These are phyloP conservation scores for Sarocladiaceae sp. DNA, from an alignment of 2,329 filamentous ascomycete species.

Conservation along the genomic window DNA sequence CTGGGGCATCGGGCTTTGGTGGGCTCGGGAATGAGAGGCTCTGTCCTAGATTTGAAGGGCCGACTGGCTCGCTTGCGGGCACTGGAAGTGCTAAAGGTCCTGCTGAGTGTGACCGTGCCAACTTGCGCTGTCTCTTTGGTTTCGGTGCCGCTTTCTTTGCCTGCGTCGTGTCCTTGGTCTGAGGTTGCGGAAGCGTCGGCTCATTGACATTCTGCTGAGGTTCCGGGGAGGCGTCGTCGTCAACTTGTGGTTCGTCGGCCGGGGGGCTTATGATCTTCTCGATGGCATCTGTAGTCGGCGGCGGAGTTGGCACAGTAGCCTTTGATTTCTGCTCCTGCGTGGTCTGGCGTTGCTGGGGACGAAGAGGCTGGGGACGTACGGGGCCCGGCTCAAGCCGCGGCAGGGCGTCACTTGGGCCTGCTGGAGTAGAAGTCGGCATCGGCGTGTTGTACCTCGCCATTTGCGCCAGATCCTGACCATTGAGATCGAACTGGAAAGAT, in stretches of 20 bases:
- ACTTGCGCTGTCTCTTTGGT: slow-evolving; percentile 19
- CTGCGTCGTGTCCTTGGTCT: background rate
- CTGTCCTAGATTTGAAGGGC: slow-evolving; percentile 30
- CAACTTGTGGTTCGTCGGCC: background rate
- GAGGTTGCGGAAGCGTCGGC: background rate
- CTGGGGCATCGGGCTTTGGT: slow-evolving; percentile 1
- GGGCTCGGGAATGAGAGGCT: slow-evolving; percentile 1
- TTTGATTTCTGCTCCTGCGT: background rate
- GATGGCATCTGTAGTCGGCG: slow-evolving; percentile 32
- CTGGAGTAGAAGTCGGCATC: slow-evolving; percentile 16
- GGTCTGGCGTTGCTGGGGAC: background rate
- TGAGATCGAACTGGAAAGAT: slow-evolving; percentile 34
- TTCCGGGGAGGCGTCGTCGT: background rate
- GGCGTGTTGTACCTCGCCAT: slow-evolving; percentile 30
- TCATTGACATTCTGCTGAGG: background rate
- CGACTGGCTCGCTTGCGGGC: slow-evolving; percentile 46
- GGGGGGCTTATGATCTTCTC: slow-evolving; percentile 28
- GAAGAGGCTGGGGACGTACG: slow-evolving; percentile 17
- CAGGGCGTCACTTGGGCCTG: slow-evolving; percentile 11
- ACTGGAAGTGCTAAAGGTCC: slow-evolving; percentile 32
- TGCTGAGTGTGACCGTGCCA: slow-evolving; percentile 32
- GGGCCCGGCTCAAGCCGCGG: slow-evolving; percentile 16
- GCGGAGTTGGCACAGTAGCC: slow-evolving; percentile 27
- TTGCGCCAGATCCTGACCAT: slow-evolving; percentile 30
- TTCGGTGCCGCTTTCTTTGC: slow-evolving; percentile 11